These are phyloP conservation scores for Fabrea salina DNA, from an alignment of 169 alveolate species.

Conservation along the genomic window DNA sequence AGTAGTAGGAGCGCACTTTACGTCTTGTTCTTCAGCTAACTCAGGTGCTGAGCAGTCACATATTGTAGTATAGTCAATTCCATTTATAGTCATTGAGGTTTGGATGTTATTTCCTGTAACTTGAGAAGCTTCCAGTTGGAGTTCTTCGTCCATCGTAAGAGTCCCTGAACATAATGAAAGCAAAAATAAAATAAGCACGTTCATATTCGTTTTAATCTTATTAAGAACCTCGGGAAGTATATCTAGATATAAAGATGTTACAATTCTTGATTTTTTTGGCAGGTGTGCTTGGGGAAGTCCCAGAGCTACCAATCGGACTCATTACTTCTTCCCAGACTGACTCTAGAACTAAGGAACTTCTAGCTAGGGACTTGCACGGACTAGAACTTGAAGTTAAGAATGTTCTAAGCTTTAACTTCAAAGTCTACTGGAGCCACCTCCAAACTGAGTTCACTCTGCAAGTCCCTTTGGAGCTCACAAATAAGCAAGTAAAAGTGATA, in stretches of 20 bases:
- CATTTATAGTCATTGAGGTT: conserved; percentile 40
- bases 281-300: no score
- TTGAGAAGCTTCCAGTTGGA: background rate
- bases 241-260: no score
- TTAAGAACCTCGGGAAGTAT: no score
- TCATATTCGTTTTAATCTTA: no score
- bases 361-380: background rate
- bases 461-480: background rate
- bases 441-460: background rate
- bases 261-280: no score
- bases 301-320: conserved; percentile 21
- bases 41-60: conserved; percentile 44
- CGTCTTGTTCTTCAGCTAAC: conserved; percentile 38
- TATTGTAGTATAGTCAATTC: conserved; percentile 38
- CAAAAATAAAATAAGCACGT: no score
- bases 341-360: background rate
- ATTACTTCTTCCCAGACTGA: background rate
- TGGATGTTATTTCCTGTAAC: conserved; percentile 19
- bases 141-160: conserved; percentile 11
- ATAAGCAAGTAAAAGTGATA: background rate
- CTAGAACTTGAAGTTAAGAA: background rate
- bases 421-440: background rate
- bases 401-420: background rate
- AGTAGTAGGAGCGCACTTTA: conserved; percentile 47
- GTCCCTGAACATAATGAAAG: no score